Conservation (phyloP, 306 rosid species). For the Castanea mollissima region DNA sequence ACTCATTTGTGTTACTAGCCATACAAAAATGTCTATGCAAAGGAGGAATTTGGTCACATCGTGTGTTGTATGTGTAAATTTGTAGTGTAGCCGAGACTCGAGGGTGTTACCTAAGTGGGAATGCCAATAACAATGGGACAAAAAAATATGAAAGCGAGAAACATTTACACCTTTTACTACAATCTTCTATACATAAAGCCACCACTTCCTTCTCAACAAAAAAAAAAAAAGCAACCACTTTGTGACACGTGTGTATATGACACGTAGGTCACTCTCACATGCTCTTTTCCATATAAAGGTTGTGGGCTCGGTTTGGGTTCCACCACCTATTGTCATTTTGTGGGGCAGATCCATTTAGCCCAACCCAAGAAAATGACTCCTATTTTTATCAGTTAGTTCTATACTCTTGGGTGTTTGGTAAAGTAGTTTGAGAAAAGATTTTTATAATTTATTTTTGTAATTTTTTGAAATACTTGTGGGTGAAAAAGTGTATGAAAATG, state of each 20-base stretch:
- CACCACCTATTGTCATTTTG: conserved; percentile 26
- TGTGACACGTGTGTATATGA: conserved; percentile 32
- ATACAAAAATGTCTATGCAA: not conserved
- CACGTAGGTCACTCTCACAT: conserved; percentile 17
- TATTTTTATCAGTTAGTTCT: not conserved
- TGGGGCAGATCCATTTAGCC: not conserved
- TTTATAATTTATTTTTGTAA: no score
- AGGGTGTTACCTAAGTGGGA: not conserved
- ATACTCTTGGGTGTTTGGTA: no score
- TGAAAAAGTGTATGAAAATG: no score
- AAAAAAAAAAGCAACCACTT: not conserved
- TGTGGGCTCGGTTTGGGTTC: not conserved
- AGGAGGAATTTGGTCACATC: no score
- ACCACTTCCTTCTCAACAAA: not conserved
- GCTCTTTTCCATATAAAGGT: conserved; percentile 33
- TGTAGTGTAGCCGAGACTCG: not conserved
- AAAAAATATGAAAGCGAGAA: not conserved
- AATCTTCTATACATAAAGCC: not conserved
- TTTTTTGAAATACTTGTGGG: no score
- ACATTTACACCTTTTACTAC: not conserved
- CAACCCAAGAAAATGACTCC: conserved; percentile 15
- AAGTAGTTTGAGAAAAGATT: no score
- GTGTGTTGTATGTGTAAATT: not conserved
- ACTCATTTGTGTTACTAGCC: no score
- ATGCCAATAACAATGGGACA: not conserved